phyloP scores from a whole-genome alignment of 345 rosid species.

The Pistacia atlantica region DNA sequence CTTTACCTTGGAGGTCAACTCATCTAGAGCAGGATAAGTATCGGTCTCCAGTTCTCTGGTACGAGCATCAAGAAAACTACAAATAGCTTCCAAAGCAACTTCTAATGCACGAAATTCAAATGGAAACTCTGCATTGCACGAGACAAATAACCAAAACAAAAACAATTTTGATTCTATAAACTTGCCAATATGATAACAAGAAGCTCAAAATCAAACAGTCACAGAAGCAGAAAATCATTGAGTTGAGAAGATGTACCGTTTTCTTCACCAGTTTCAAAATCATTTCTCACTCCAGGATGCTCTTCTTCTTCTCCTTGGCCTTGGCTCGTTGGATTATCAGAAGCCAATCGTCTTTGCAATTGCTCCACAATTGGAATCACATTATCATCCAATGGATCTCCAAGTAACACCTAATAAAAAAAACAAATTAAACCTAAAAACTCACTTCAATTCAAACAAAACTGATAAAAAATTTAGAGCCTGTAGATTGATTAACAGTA shows the following conservation, averaged over 20 bases:
- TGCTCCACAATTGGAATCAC: slow-evolving; percentile 56
- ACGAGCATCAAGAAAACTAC: slow-evolving; percentile 61
- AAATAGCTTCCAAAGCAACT: slow-evolving; percentile 58
- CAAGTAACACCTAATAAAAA: slow-evolving; percentile 44
- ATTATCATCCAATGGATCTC: slow-evolving; percentile 54
- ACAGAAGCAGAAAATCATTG: background rate
- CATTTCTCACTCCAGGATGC: slow-evolving; percentile 28
- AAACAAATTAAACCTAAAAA: background rate
- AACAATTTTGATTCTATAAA: background rate
- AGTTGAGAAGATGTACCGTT: slow-evolving; percentile 20
- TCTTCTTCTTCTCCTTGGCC: slow-evolving; percentile 44
- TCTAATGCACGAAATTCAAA: slow-evolving; percentile 61
- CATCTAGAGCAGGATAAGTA: slow-evolving; percentile 63
- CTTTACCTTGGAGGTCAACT: slow-evolving; percentile 52
- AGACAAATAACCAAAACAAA: slow-evolving; percentile 1
- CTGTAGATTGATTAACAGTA: background rate
- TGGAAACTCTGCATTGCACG: slow-evolving; percentile 43
- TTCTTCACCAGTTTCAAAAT: slow-evolving; percentile 32
- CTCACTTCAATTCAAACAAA: background rate
- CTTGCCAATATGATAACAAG: slow-evolving; percentile 4
- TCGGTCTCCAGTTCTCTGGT: slow-evolving; percentile 54
- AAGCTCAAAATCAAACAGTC: background rate
- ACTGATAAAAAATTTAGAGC: background rate
- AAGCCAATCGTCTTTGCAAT: slow-evolving; percentile 48
- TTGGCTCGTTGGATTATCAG: slow-evolving; percentile 23